Evolutionary conservation across 345 rosid species (phyloP), one percentile per base, ranked within the genome.

Genomic region (Gossypioides kirkii): DNA sequence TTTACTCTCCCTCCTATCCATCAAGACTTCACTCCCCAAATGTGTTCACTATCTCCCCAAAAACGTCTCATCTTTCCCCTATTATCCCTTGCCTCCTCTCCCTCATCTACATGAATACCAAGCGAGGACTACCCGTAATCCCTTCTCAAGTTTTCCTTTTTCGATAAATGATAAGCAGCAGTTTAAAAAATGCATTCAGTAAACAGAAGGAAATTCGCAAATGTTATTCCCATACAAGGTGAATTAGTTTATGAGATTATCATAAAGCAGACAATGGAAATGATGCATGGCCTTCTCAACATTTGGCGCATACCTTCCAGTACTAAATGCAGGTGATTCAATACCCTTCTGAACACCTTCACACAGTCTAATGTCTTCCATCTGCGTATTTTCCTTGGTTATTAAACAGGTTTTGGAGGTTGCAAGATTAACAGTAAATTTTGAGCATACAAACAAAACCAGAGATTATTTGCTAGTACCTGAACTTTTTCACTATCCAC

Each of bases 281-380:
- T 86, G 97, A 75, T 90, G 86, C 96, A 88, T 85, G 12, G 97
- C 83, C 59, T 83, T 80, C 85, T 92, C 97, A 9, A 91, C 85
- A 0, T 73, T n/a, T 0, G 93, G 93, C 26, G 88, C 91, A 70
- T 90, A 92, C 77, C 97, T 82, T 56, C 97, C 97, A 18, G 65
- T 79, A 61, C 60, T 36, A 74, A 89, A 92, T 1, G 92, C 92
- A 6, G 90, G 91, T 1, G 97, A 89, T 66, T 94, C 85, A 0
- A 92, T 82, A 17, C 97, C 95, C 69, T 85, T 86, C 73, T 90
- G 97, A 38, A 94, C 95, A 45, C 87, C 85, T 81, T 94, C 95
- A 60, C 94, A 92, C 32, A 94, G 82, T 50, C 70, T 61, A 12
- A 86, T 76, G 75, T 94, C 97, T 80, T 92, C 98, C 71, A 84